These are phyloP conservation scores for Annona squamosa DNA, from an alignment of 164 flowering plant species.

Conservation along the genomic window DNA sequence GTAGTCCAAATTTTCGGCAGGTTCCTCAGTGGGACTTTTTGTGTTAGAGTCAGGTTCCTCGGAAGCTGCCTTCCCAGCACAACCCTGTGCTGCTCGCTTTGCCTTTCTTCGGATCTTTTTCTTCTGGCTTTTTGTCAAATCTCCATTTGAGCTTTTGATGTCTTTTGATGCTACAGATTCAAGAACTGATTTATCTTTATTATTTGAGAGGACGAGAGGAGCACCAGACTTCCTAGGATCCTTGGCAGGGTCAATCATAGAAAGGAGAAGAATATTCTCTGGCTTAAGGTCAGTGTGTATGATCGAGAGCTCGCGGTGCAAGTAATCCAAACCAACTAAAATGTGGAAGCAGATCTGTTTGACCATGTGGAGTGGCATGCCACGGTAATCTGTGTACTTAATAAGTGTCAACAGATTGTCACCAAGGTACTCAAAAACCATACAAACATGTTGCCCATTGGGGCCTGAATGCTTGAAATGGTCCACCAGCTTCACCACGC, in stretches of 20 bases:
- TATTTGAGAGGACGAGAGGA: conserved; percentile 50
- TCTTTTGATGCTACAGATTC: conserved; percentile 39
- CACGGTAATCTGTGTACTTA: conserved; percentile 68
- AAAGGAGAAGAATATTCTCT: conserved; percentile 68
- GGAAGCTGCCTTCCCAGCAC: conserved; percentile 45
- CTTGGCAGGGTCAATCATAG: conserved; percentile 75
- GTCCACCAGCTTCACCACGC: conserved; percentile 86
- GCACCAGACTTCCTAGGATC: conserved; percentile 70
- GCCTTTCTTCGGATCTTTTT: conserved; percentile 75
- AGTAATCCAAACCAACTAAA: conserved; percentile 79
- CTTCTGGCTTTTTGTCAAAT: conserved; percentile 65
- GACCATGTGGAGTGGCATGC: conserved; percentile 66
- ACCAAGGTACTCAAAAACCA: conserved; percentile 92
- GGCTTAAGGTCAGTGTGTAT: conserved; percentile 97
- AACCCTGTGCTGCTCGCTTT: conserved; percentile 59
- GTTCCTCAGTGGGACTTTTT: conserved; percentile 21
- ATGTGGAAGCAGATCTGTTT: conserved; percentile 71
- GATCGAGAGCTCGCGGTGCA: conserved; percentile 76
- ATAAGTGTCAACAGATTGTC: conserved; percentile 88
- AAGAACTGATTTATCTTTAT: conserved; percentile 33
- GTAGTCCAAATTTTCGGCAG: conserved; percentile 23
- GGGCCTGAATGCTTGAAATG: conserved; percentile 97
- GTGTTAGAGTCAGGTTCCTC: conserved; percentile 36
- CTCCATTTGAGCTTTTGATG: conserved; percentile 44
- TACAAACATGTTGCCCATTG: conserved; percentile 93